Conservation (phyloP, 2,329 filamentous ascomycete genomes). For the Paecilomyces sp. region DNA sequence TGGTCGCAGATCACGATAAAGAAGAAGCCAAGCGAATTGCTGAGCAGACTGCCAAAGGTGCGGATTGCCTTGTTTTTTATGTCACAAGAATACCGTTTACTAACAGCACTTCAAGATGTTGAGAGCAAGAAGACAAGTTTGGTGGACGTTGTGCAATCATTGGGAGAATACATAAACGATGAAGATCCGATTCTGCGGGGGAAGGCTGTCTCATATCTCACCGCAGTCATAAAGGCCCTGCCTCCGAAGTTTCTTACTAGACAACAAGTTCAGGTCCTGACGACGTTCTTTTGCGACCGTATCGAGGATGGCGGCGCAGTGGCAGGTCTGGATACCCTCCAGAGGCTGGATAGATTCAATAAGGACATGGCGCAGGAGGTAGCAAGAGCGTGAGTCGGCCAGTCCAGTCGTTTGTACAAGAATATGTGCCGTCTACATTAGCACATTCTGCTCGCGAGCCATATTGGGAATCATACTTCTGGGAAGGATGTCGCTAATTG, state of each 20-base stretch:
- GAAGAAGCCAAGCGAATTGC: slow-evolving; percentile 40
- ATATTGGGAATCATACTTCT: slow-evolving; percentile 6
- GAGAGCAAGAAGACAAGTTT: slow-evolving; percentile 54
- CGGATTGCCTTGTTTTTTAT: not conserved
- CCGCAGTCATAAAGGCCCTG: slow-evolving; percentile 39
- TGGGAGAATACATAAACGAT: slow-evolving; percentile 61
- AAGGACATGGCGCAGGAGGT: slow-evolving; percentile 48
- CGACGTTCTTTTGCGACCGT: slow-evolving; percentile 58
- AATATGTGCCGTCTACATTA: not conserved
- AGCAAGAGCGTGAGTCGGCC: slow-evolving; percentile 43
- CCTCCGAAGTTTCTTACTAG: slow-evolving; percentile 50
- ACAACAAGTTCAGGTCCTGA: slow-evolving; percentile 57
- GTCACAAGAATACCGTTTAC: not conserved
- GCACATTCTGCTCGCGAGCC: not conserved
- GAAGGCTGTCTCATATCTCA: slow-evolving; percentile 47
- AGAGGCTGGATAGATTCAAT: slow-evolving; percentile 55
- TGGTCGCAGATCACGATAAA: slow-evolving; percentile 41
- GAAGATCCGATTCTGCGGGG: slow-evolving; percentile 54
- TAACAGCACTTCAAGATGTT: slow-evolving; percentile 39
- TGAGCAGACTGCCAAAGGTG: slow-evolving; percentile 38
- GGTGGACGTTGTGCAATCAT: slow-evolving; percentile 55
- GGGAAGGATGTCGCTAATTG: slow-evolving; percentile 14
- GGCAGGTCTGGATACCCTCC: slow-evolving; percentile 51
- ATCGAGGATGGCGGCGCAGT: slow-evolving; percentile 57
- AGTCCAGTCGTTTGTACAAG: slow-evolving; percentile 6